These are phyloP conservation scores for Xylariaceae sp. DNA, from an alignment of 2,329 filamentous ascomycete genomes.

Conservation along the genomic window DNA sequence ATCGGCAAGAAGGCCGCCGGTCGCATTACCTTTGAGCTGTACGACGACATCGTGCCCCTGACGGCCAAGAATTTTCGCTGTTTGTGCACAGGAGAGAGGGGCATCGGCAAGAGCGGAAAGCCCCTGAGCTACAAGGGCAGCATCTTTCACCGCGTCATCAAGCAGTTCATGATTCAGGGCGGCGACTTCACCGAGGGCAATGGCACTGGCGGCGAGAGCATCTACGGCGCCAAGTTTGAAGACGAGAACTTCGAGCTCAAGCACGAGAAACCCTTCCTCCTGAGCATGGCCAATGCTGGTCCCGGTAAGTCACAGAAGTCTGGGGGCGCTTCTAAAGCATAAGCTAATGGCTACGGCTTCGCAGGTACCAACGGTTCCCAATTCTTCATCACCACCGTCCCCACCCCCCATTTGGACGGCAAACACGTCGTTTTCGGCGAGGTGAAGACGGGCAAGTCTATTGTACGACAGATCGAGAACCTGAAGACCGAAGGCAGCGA, in stretches of 20 bases:
- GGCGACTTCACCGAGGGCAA: slow-evolving; percentile 95
- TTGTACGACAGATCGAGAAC: slow-evolving; percentile 88
- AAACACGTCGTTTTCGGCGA: slow-evolving; percentile 98
- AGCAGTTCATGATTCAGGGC: slow-evolving; percentile 98
- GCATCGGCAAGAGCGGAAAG: slow-evolving; percentile 73
- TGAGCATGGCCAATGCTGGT: slow-evolving; percentile 98
- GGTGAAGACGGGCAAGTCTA: slow-evolving; percentile 85
- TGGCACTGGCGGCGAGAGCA: slow-evolving; percentile 92
- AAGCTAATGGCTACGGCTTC: slow-evolving; percentile 1
- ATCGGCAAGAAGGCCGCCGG: slow-evolving; percentile 71
- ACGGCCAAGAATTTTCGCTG: slow-evolving; percentile 95
- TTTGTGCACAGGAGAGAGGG: slow-evolving; percentile 94
- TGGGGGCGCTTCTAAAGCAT: neutral
- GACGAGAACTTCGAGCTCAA: slow-evolving; percentile 93
- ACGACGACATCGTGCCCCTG: slow-evolving; percentile 75
- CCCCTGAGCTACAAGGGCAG: slow-evolving; percentile 91
- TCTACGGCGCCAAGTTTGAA: slow-evolving; percentile 95
- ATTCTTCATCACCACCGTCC: slow-evolving; percentile 95
- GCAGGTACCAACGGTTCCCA: slow-evolving; percentile 90
- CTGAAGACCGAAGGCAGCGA: slow-evolving; percentile 70
- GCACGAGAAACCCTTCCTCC: slow-evolving; percentile 87
- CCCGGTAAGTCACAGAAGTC: slow-evolving; percentile 55
- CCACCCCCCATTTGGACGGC: slow-evolving; percentile 88
- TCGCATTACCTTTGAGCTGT: slow-evolving; percentile 82
- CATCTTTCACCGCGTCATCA: slow-evolving; percentile 93